Percentiles rank a stretch among this genome's conserved stretches.
Evolutionary conservation across 441 rosid genomes (phyloP).

Genomic region (Erodium trifolium): DNA sequence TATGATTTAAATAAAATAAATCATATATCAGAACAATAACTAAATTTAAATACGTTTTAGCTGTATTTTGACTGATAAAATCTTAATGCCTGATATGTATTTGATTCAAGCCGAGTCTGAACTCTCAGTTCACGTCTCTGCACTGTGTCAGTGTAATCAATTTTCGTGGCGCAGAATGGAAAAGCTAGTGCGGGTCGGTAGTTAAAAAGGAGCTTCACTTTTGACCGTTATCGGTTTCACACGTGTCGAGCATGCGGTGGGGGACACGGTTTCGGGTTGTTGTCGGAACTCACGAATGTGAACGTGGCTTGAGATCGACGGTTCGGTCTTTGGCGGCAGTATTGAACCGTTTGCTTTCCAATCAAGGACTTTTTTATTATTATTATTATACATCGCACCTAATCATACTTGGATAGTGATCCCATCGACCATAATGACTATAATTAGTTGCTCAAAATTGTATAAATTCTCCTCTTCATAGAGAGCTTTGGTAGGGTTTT

Average conservation of each 20-base stretch:
- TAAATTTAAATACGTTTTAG: no score
- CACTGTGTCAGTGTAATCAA: not conserved
- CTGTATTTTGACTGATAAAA: no score
- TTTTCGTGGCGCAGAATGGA: not conserved
- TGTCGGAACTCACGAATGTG: conserved; percentile 1
- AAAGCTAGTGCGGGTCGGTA: conserved; percentile 1
- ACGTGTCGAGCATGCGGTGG: not conserved
- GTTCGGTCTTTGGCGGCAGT: conserved; percentile 5
- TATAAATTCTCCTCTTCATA: no score
- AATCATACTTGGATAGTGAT: no score
- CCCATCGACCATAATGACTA: no score
- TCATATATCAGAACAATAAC: no score
- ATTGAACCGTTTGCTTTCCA: not conserved
- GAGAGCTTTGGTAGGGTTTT: no score
- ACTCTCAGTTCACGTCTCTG: not conserved
- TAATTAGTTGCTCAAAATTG: no score
- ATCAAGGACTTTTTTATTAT: not conserved
- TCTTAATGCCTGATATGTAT: no score
- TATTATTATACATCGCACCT: no score
- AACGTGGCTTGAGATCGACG: conserved; percentile 4
- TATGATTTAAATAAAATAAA: no score
- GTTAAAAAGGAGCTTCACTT: conserved; percentile 5
- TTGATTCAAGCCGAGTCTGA: no score
- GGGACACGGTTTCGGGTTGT: conserved; percentile 2
- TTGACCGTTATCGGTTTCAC: not conserved